Evolutionary conservation across 1,284 basidiomycete species (phyloP).

Genomic region (Malassezia restricta): DNA sequence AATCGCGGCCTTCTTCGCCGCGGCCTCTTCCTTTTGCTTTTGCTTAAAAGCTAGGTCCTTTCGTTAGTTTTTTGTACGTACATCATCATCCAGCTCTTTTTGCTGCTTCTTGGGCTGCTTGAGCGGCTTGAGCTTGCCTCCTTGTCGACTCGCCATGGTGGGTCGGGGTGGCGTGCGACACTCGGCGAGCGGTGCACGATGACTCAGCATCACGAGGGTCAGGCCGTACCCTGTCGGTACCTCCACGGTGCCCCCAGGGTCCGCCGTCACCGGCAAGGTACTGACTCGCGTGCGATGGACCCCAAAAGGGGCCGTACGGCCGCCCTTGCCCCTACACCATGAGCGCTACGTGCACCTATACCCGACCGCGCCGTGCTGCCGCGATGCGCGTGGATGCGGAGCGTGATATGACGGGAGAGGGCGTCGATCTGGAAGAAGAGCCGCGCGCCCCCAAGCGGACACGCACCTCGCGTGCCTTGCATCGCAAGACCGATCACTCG

Average conservation of each 20-base stretch:
- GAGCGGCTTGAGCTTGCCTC: constrained; percentile 39
- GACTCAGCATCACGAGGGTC: neutral
- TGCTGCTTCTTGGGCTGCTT: constrained; percentile 36
- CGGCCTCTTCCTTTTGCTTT: constrained; percentile 39
- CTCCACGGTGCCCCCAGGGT: neutral
- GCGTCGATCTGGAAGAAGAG: neutral
- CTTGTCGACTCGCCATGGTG: constrained; percentile 35
- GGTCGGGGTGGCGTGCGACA: neutral
- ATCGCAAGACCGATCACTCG: constrained; percentile 42
- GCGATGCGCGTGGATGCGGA: neutral
- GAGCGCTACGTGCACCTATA: no score
- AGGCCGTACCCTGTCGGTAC: neutral
- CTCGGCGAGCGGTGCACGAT: neutral
- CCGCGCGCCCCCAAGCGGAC: constrained; percentile 1
- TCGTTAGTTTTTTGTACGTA: constrained; percentile 14
- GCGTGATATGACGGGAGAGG: no score
- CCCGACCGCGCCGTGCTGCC: constrained; percentile 1
- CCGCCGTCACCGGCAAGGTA: neutral
- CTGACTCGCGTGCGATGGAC: neutral
- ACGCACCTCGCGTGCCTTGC: constrained; percentile 28
- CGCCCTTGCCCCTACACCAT: no score
- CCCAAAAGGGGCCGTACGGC: no score
- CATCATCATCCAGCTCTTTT: constrained; percentile 38
- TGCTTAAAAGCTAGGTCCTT: constrained; percentile 34
- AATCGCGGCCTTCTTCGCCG: constrained; percentile 31